Conservation (phyloP, 75 land plant species). For the Sequoia sempervirens region DNA sequence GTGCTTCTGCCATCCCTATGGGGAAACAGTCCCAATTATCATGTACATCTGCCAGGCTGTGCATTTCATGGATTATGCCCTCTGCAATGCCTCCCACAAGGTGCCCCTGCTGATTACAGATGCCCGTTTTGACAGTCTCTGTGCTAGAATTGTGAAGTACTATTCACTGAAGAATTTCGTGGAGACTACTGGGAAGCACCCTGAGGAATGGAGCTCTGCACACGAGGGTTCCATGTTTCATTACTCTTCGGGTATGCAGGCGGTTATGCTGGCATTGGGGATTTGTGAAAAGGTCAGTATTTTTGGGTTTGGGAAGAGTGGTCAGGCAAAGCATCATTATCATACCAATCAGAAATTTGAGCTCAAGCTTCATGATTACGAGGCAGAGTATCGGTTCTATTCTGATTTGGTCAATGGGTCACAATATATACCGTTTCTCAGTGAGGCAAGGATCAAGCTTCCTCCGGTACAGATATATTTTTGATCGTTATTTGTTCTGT, state of each 20-base stretch:
- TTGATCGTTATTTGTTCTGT: constrained; percentile 10
- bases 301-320: constrained; percentile 85
- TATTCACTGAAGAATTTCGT: constrained; percentile 72
- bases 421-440: constrained; percentile 46
- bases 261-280: constrained; percentile 83
- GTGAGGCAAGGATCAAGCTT: constrained; percentile 28
- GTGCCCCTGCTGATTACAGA: constrained; percentile 78
- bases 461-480: constrained; percentile 44
- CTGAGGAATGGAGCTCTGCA: constrained; percentile 54
- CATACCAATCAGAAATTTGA: constrained; percentile 79
- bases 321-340: constrained; percentile 77
- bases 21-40: constrained; percentile 52
- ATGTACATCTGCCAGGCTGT: constrained; percentile 84
- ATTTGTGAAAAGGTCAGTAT: constrained; percentile 73
- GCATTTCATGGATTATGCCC: constrained; percentile 67
- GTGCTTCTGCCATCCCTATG: constrained; percentile 82
- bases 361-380: constrained; percentile 85
- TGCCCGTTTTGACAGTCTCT: constrained; percentile 65
- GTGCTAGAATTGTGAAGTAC: constrained; percentile 74
- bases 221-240: constrained; percentile 75
- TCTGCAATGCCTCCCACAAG: constrained; percentile 53
- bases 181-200: constrained; percentile 42
- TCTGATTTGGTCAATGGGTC: constrained; percentile 47
- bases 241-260: constrained; percentile 96
- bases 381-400: constrained; percentile 83